Conservation (phyloP, 2,329 filamentous ascomycete genomes). For the Aspergillus sp. region DNA sequence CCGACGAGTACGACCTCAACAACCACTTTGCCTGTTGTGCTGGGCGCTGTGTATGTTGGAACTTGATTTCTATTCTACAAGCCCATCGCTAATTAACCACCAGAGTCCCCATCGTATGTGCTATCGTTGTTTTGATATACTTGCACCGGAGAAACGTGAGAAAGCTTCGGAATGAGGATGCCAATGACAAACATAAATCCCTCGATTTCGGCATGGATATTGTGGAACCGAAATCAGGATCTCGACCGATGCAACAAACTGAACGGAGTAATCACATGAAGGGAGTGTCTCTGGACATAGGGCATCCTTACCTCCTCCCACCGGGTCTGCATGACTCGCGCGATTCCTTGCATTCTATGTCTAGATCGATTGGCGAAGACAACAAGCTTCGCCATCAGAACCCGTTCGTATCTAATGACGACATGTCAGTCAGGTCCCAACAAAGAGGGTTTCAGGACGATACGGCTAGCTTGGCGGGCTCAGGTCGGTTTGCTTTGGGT, state of each 20-base stretch:
- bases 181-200: slow-evolving; percentile 79
- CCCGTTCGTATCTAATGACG: slow-evolving; percentile 50
- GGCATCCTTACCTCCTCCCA: slow-evolving; percentile 90
- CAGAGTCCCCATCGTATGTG: slow-evolving; percentile 71
- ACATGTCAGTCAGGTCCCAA: slow-evolving; percentile 33
- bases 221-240: slow-evolving; percentile 30
- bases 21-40: slow-evolving; percentile 62
- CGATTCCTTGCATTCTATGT: slow-evolving; percentile 82
- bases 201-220: slow-evolving; percentile 84
- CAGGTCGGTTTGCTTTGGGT: slow-evolving; percentile 36
- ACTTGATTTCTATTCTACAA: background rate
- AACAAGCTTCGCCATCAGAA: slow-evolving; percentile 73
- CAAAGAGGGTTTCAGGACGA: slow-evolving; percentile 38
- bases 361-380: slow-evolving; percentile 69
- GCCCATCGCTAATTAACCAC: slow-evolving; percentile 16
- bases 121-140: slow-evolving; percentile 63
- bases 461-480: slow-evolving; percentile 50
- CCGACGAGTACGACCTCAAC: slow-evolving; percentile 48
- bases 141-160: slow-evolving; percentile 74
- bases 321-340: slow-evolving; percentile 71
- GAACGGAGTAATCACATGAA: slow-evolving; percentile 40
- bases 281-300: slow-evolving; percentile 59
- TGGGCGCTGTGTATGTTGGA: slow-evolving; percentile 64
- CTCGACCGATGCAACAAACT: slow-evolving; percentile 53
- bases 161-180: slow-evolving; percentile 71